These are phyloP conservation scores for Trichoderma afroharzianum DNA, from an alignment of 2,329 filamentous ascomycete genomes.

Conservation along the genomic window DNA sequence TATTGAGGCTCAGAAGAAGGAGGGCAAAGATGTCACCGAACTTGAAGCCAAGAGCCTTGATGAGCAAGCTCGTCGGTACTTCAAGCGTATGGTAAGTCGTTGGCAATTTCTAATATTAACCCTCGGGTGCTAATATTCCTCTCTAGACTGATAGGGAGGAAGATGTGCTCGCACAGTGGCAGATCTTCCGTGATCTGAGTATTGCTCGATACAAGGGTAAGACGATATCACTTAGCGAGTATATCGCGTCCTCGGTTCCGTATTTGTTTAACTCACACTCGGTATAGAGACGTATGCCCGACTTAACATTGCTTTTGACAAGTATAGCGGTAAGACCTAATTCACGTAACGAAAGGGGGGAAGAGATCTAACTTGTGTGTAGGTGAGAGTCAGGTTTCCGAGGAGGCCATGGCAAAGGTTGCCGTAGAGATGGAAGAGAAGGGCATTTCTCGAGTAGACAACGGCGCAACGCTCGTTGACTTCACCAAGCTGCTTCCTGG, in stretches of 20 bases:
- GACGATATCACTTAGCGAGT: not conserved
- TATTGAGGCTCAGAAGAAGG: constrained; percentile 54
- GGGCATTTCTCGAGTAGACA: constrained; percentile 63
- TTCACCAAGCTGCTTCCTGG: constrained; percentile 65
- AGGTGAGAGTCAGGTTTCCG: constrained; percentile 69
- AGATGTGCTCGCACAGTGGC: constrained; percentile 59
- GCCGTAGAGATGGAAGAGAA: constrained; percentile 61
- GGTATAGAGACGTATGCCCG: constrained; percentile 58
- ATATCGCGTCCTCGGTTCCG: not conserved
- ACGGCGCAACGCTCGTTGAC: constrained; percentile 70
- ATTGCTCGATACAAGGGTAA: constrained; percentile 58
- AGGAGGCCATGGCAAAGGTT: constrained; percentile 62
- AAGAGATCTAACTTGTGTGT: constrained; percentile 35
- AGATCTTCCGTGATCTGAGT: constrained; percentile 62
- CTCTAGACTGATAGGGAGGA: constrained; percentile 57
- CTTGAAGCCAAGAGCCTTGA: constrained; percentile 59
- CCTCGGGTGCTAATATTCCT: not conserved
- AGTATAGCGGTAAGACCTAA: constrained; percentile 44
- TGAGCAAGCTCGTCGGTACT: constrained; percentile 70
- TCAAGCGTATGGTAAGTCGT: constrained; percentile 55
- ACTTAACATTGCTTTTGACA: constrained; percentile 68
- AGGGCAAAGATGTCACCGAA: constrained; percentile 46
- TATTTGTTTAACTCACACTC: not conserved
- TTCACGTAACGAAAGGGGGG: not conserved
- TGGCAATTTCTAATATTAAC: not conserved